phyloP scores from a whole-genome alignment of 2,329 filamentous ascomycete genomes.

The Diaporthe vexans region DNA sequence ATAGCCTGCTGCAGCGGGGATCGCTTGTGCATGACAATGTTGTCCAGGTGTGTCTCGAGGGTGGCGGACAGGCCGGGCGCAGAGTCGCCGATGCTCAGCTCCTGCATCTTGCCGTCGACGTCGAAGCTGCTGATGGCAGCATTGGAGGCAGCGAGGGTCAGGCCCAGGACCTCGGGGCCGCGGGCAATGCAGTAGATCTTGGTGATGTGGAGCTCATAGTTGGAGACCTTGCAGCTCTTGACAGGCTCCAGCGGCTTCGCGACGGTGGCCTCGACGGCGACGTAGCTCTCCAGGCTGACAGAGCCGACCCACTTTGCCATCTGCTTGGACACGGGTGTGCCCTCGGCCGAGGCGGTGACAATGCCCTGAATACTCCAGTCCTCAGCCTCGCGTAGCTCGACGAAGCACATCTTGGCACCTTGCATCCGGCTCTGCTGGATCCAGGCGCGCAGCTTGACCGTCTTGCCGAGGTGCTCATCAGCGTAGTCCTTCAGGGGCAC shows the following conservation, averaged over 20 bases:
- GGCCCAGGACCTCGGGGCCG: conserved; percentile 69
- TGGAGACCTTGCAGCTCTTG: conserved; percentile 85
- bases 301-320: conserved; percentile 94
- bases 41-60: conserved; percentile 88
- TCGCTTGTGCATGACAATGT: conserved; percentile 92
- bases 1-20: conserved; percentile 93
- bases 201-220: conserved; percentile 88
- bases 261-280: conserved; percentile 84
- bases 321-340: conserved; percentile 77
- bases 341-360: conserved; percentile 75
- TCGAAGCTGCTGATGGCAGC: conserved; percentile 71
- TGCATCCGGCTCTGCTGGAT: conserved; percentile 91
- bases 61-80: conserved; percentile 75
- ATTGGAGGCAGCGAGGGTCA: conserved; percentile 70
- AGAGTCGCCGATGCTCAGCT: conserved; percentile 54
- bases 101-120: conserved; percentile 63
- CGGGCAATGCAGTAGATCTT: conserved; percentile 85
- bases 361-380: conserved; percentile 88
- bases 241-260: conserved; percentile 88
- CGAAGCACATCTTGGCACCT: conserved; percentile 90
- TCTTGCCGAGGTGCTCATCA: conserved; percentile 76
- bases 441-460: conserved; percentile 82
- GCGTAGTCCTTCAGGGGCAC: conserved; percentile 74
- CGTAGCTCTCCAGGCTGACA: conserved; percentile 84
- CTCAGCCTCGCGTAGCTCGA: conserved; percentile 84